Evolutionary conservation across 257 asterid species (phyloP).

Genomic region (Solanum acaule): DNA sequence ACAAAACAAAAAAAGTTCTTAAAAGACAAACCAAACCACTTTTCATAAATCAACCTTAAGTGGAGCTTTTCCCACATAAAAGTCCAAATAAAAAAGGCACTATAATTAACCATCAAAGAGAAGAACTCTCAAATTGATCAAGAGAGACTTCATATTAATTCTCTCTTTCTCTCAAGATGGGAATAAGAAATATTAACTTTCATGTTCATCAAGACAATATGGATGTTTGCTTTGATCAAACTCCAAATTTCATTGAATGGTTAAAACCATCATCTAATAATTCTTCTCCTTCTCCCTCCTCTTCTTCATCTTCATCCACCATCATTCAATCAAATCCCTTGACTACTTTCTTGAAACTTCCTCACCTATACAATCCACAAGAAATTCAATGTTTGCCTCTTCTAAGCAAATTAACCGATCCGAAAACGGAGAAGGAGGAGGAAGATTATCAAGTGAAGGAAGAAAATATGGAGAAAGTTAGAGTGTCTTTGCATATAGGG

Average conservation of each 20-base stretch:
- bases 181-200: constrained; percentile 12
- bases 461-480: constrained; percentile 31
- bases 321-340: constrained; percentile 20
- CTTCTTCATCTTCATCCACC: constrained; percentile 6
- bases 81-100: background rate
- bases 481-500: constrained; percentile 71
- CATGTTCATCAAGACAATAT: constrained; percentile 25
- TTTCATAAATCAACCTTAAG: constrained; percentile 32
- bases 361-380: constrained; percentile 26
- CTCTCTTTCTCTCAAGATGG: constrained; percentile 15
- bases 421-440: constrained; percentile 19
- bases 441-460: constrained; percentile 11
- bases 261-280: constrained; percentile 35
- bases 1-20: constrained; percentile 11
- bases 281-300: background rate
- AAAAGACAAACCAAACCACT: constrained; percentile 58
- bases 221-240: constrained; percentile 27
- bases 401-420: constrained; percentile 46
- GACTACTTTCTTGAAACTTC: constrained; percentile 38
- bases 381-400: constrained; percentile 63
- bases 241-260: constrained; percentile 56
- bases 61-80: constrained; percentile 31
- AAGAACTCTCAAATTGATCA: no score
- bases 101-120: background rate
- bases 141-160: constrained; percentile 5